Evolutionary conservation across 495 filamentous ascomycete genomes (phyloP).

Genomic region (Lepidopterella palustris): DNA sequence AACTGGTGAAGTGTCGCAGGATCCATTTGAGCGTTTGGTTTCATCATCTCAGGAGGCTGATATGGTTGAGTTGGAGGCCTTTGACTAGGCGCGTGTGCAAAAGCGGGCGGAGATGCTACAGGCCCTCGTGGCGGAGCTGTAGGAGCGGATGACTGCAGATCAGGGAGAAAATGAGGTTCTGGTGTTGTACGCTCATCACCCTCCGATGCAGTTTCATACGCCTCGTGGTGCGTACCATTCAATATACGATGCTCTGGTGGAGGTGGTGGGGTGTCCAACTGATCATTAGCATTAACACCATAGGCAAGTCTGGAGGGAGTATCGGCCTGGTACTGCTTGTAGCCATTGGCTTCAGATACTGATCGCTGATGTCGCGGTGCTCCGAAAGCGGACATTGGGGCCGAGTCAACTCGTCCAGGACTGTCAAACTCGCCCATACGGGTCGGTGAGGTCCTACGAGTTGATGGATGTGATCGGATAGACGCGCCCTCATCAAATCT

Average conservation of each 20-base stretch:
- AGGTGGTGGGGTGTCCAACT: conserved; percentile 37
- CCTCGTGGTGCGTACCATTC: conserved; percentile 18
- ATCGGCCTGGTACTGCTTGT: conserved; percentile 40
- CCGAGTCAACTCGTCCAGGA: conserved; percentile 39
- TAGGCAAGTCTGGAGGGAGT: conserved; percentile 43
- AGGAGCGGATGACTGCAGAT: conserved; percentile 13
- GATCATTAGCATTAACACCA: conserved; percentile 29
- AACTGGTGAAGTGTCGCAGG: conserved; percentile 72
- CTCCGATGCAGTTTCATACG: conserved; percentile 16
- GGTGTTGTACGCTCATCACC: conserved; percentile 15
- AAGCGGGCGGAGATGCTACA: conserved; percentile 67
- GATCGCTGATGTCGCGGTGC: conserved; percentile 47
- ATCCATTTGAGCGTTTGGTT: conserved; percentile 74
- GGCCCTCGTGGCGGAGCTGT: conserved; percentile 56
- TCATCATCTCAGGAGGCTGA: conserved; percentile 65
- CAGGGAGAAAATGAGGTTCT: conserved; percentile 15
- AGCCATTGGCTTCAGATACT: conserved; percentile 50
- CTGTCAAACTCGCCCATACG: conserved; percentile 33
- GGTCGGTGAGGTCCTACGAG: conserved; percentile 30
- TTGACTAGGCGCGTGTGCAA: conserved; percentile 62
- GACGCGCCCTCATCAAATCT: conserved; percentile 56
- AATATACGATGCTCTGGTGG: conserved; percentile 40
- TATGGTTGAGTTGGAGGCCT: conserved; percentile 62
- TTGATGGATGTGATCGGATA: conserved; percentile 46
- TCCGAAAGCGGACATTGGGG: conserved; percentile 35